Evolutionary conservation across 2,329 filamentous ascomycete species (phyloP), one percentile per base, ranked within the genome.

Genomic region (Fusarium heterosporum): DNA sequence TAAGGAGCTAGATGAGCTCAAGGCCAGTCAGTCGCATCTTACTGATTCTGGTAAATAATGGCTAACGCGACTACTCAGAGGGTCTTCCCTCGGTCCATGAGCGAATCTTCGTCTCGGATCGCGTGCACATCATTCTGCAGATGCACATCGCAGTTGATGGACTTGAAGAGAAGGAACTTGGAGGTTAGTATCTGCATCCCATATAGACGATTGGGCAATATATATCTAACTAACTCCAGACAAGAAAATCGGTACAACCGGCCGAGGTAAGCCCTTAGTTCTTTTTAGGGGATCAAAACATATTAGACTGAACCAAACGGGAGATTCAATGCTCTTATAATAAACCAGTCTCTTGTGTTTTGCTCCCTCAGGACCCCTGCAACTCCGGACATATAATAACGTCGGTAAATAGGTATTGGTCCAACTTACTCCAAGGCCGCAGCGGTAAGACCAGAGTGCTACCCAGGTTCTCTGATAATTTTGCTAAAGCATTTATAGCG

Each of bases 121-220:
- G 61, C n/a, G 43, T 46, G 10, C 61, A 64, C 11, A 55, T 64
- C 12, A 29, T 52, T 19, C 49, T 66, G 17, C 55, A 66, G 36
- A 53, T 64, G 38, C 61, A 64, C 56, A 52, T 54, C 3, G 56
- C 61, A 16, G 53, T 61, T 30, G 56, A 65, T 16, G 55, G 60
- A 28, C 61, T 64, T 17, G 60, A 66, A 40, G 61, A 64, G 40
- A 43, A 51, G 36, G 61, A 64, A 54, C 61, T 66, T 4, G 56
- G 61, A 61, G 56, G 64, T 67, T 41, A 13, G 49, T 58, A n/a
- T 6, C 6, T 14, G 8, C 5, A 12, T 9, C 29, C 16, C 8
- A n/a, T 16, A n/a, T 36, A 36, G 17, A 14, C n/a, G 10, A 19
- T 34, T n/a, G 28, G 39, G 14, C 19, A n/a, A 17, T 19, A 3